Percentiles rank a stretch among this genome's conserved stretches.
Evolutionary conservation across 2,329 filamentous ascomycete species (phyloP).

Genomic region (Penicillium concentricum): DNA sequence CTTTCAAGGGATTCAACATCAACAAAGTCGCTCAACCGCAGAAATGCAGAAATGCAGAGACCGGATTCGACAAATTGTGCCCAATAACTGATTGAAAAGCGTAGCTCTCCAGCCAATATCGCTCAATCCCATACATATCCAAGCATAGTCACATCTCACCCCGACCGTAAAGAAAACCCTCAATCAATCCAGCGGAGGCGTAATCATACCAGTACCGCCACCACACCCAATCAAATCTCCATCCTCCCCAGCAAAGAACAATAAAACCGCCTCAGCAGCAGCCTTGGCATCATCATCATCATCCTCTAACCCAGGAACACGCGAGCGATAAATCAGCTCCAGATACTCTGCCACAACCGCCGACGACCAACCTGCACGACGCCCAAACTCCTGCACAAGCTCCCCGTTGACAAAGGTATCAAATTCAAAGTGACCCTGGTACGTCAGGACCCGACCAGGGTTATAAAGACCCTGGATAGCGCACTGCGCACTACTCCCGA

Average conservation of each 20-base stretch:
- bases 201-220: conserved; percentile 20
- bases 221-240: background rate
- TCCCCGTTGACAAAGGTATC: conserved; percentile 28
- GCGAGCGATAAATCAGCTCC: conserved; percentile 20
- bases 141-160: background rate
- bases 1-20: background rate
- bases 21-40: background rate
- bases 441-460: conserved; percentile 29
- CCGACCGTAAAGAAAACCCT: background rate
- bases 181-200: conserved; percentile 20
- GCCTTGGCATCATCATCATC: conserved; percentile 35
- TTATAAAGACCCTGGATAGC: conserved; percentile 33
- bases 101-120: background rate
- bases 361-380: conserved; percentile 22
- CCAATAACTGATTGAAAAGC: background rate
- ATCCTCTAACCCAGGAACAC: conserved; percentile 19
- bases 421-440: conserved; percentile 37
- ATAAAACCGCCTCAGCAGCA: conserved; percentile 34
- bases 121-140: background rate
- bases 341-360: conserved; percentile 16
- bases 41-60: background rate
- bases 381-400: conserved; percentile 25
- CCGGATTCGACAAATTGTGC: background rate
- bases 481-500: conserved; percentile 28
- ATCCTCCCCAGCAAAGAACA: conserved; percentile 30